Conservation (phyloP, 768 basidiomycete species). For the Mycena kentingensis region DNA sequence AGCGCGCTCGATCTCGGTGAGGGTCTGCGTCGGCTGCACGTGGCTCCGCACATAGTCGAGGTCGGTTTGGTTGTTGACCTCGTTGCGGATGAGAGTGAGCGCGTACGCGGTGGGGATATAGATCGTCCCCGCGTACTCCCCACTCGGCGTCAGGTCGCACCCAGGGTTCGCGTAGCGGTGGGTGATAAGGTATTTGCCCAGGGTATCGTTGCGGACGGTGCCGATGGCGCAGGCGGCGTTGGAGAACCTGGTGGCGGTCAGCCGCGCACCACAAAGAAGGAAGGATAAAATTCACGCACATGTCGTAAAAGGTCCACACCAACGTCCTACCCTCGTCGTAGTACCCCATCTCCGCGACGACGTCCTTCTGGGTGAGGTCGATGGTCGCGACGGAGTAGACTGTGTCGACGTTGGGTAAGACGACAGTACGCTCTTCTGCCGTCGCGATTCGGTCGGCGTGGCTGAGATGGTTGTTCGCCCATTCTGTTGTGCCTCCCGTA, state of each 20-base stretch:
- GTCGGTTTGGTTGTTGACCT: slow-evolving; percentile 8
- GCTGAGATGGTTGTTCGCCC: not conserved
- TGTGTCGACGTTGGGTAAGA: slow-evolving; percentile 14
- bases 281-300: not conserved
- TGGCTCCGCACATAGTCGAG: not conserved
- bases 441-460: slow-evolving; percentile 1
- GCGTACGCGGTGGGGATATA: slow-evolving; percentile 13
- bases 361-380: slow-evolving; percentile 9
- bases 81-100: slow-evolving; percentile 4
- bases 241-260: not conserved
- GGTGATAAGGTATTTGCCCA: slow-evolving; percentile 12
- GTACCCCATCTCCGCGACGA: slow-evolving; percentile 10
- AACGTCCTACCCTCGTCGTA: not conserved
- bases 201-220: slow-evolving; percentile 1
- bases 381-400: slow-evolving; percentile 5
- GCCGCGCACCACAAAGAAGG: not conserved
- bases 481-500: not conserved
- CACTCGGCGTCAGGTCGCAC: not conserved
- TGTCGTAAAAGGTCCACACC: slow-evolving; percentile 15
- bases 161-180: slow-evolving; percentile 4
- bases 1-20: not conserved
- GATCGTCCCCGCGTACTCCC: slow-evolving; percentile 9
- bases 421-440: slow-evolving; percentile 1
- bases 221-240: slow-evolving; percentile 11
- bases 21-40: slow-evolving; percentile 5